Evolutionary conservation across 1,284 basidiomycete species (phyloP).

Genomic region (Ustilago esculenta): DNA sequence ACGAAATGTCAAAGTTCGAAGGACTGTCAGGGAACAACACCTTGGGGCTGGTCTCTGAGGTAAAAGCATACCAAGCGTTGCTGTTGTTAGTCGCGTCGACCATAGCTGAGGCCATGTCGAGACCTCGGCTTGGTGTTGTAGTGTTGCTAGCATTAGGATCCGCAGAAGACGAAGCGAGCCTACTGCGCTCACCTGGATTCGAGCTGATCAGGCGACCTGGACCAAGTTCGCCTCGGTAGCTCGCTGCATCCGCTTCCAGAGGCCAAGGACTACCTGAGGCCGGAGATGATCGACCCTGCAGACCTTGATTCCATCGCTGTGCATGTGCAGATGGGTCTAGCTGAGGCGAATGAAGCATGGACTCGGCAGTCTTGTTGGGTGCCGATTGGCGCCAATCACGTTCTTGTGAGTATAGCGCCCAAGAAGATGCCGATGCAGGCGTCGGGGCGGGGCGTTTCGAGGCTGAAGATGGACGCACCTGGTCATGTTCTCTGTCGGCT

Average conservation of each 20-base stretch:
- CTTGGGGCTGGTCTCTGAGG: conserved; percentile 29
- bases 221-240: conserved; percentile 1
- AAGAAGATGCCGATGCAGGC: conserved; percentile 1
- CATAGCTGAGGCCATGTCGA: conserved; percentile 12
- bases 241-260: neutral
- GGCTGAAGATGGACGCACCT: neutral
- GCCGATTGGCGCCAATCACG: conserved; percentile 27
- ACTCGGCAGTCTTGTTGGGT: neutral
- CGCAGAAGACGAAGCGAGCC: conserved; percentile 5
- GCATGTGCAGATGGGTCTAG: neutral
- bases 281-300: conserved; percentile 2
- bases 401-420: conserved; percentile 32
- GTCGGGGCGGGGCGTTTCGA: conserved; percentile 3
- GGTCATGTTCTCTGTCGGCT: neutral
- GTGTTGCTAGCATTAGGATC: conserved; percentile 21
- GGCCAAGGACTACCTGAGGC: conserved; percentile 12
- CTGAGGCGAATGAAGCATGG: conserved; percentile 1
- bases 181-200: neutral
- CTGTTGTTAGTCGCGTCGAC: conserved; percentile 5
- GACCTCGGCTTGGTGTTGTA: conserved; percentile 34
- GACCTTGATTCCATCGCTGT: conserved; percentile 5
- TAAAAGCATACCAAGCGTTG: conserved; percentile 21
- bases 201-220: neutral
- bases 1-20: conserved; percentile 43
- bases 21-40: conserved; percentile 39